phyloP scores from a whole-genome alignment of 2,329 filamentous ascomycete genomes.

The Fusarium continuum region DNA sequence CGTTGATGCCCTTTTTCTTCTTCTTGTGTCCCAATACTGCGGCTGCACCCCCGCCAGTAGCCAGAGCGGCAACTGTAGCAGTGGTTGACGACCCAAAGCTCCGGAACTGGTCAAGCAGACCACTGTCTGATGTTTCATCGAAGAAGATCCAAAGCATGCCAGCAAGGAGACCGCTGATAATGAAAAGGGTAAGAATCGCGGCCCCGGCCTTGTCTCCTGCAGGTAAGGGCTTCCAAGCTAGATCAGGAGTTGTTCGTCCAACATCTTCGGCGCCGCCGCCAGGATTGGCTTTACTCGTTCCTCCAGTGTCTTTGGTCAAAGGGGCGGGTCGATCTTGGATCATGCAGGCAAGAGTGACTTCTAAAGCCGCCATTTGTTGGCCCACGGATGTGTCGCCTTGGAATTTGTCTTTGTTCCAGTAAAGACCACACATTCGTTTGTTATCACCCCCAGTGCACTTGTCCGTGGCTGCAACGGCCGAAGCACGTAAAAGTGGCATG shows the following conservation, averaged over 20 bases:
- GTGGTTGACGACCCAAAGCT: conserved; percentile 37
- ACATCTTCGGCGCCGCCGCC: conserved; percentile 58
- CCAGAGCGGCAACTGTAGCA: conserved; percentile 34
- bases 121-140: conserved; percentile 56
- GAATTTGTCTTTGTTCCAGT: conserved; percentile 65
- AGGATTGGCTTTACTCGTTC: conserved; percentile 62
- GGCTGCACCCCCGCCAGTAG: conserved; percentile 36
- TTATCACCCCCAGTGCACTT: conserved; percentile 67
- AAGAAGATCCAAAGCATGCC: conserved; percentile 60
- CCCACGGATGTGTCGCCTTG: conserved; percentile 71
- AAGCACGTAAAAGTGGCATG: conserved; percentile 62
- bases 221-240: conserved; percentile 49
- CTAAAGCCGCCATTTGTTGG: conserved; percentile 75
- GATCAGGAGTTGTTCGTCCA: conserved; percentile 48
- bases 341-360: conserved; percentile 70
- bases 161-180: conserved; percentile 63
- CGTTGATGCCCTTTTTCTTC: conserved; percentile 25
- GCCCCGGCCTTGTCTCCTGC: conserved; percentile 74
- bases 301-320: conserved; percentile 63
- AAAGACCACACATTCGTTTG: conserved; percentile 66
- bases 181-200: conserved; percentile 67
- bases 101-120: conserved; percentile 46
- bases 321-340: conserved; percentile 56
- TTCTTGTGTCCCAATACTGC: conserved; percentile 34
- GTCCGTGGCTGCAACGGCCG: conserved; percentile 64